Base-by-base conservation (phyloP, 169 alveolate species). In the Ichthyophthirius multifiliis region DNA sequence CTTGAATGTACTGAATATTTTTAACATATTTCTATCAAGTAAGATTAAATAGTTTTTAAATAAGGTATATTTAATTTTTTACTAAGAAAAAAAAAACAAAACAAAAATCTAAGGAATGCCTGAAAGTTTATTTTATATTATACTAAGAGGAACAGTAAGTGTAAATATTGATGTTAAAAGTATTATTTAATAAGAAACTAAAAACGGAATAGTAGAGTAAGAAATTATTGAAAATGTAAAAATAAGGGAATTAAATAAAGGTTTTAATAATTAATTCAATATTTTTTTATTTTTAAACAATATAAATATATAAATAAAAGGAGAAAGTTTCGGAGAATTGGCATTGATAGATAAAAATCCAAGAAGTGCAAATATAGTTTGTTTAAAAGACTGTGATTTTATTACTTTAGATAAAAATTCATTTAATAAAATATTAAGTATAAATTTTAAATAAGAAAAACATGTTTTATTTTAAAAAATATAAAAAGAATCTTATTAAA, bases 271-370 rank as follows among this genome's bases (percentile, higher is more conserved):
- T 27, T 18, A 27, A 15, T 3, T 7, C 4, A 4, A 2, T 3
- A 6, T 9, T 47, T 7, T 15, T 15, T n/a, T 18, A 6, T 7
- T 47, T 4, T 20, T 20, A 27, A 1, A n/a, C 6, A 12, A 0
- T 3, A 2, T 0, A 3, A 27, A 10, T 4, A 27, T 55, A 20
- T 55, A 16, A 46, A 46, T 27, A 10, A 20, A 10, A 55, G 92
- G 93, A 27, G 90, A 87, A 7, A 75, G 83, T 12, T 92, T 92
- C 83, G 96, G 96, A 31, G 96, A 92, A 78, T 77, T 85, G 15
- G 94, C 96, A 41, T 43, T 92, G 18, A 87, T 89, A 5, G 88
- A 89, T 75, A 85, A 86, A 55, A 86, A 88, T 74, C 92, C 91
- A 44, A 78, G 96, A 65, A 84, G 86, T 47, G 94, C 96, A 0